These are phyloP conservation scores for Podaxis rugospora DNA, from an alignment of 768 basidiomycete genomes.

Conservation along the genomic window DNA sequence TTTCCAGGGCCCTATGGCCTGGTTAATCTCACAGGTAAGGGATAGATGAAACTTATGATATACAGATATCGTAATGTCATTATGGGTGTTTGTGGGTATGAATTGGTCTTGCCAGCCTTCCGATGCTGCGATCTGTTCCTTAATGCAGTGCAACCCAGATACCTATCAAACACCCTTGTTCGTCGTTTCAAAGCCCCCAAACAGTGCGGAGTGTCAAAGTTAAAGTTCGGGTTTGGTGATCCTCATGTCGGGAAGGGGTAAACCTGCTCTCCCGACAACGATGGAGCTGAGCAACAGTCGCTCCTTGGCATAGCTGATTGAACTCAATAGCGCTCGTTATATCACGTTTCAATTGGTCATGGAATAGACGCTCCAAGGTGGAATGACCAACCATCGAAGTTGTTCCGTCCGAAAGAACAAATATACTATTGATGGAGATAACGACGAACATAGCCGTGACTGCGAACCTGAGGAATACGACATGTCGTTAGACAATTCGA, in stretches of 20 bases:
- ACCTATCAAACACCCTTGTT: neutral
- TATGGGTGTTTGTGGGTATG: constrained; percentile 3
- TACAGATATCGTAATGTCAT: neutral
- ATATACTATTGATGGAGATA: constrained; percentile 6
- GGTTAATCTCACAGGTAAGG: too few relatives aligned
- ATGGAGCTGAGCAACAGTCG: neutral
- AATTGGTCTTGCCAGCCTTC: constrained; percentile 1
- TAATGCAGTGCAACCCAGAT: constrained; percentile 3
- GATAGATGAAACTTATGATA: neutral
- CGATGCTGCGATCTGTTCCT: constrained; percentile 1
- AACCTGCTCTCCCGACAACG: neutral
- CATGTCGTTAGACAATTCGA: neutral
- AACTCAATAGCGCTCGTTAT: neutral
- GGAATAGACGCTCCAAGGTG: neutral
- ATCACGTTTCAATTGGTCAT: neutral
- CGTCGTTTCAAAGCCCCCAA: neutral
- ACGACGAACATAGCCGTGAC: neutral
- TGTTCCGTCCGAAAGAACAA: constrained; percentile 4
- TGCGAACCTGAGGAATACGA: neutral
- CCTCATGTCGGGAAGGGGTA: neutral
- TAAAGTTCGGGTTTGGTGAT: neutral
- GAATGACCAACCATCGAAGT: neutral
- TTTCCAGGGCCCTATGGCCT: too few relatives aligned
- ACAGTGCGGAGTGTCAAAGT: neutral
- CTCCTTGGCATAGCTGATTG: neutral